Evolutionary conservation across 2,329 filamentous ascomycete genomes (phyloP).

Genomic region (Phialemoniopsis sp.): DNA sequence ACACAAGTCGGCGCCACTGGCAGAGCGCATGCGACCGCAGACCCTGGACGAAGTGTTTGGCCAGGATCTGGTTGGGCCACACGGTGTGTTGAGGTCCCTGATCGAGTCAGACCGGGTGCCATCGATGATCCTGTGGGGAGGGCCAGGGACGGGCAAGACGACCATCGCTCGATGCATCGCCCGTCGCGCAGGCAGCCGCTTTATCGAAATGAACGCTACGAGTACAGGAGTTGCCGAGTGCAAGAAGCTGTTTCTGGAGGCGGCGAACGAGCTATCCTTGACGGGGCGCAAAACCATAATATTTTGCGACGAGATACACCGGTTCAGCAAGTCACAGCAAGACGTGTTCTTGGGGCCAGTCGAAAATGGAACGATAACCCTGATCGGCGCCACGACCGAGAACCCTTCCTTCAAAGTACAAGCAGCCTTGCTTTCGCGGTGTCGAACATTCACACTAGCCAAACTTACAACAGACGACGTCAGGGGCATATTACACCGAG

Average conservation of each 20-base stretch:
- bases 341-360: conserved; percentile 93
- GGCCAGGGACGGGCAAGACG: conserved; percentile 78
- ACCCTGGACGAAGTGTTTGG: conserved; percentile 84
- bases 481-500: conserved; percentile 69
- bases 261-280: conserved; percentile 71
- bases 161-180: conserved; percentile 92
- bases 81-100: conserved; percentile 79
- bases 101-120: conserved; percentile 85
- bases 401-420: conserved; percentile 95
- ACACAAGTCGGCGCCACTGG: conserved; percentile 73
- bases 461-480: conserved; percentile 72
- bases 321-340: conserved; percentile 88
- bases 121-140: conserved; percentile 93
- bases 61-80: conserved; percentile 82
- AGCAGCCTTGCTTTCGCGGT: conserved; percentile 80
- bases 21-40: conserved; percentile 87
- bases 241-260: conserved; percentile 87
- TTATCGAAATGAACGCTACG: conserved; percentile 95
- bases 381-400: conserved; percentile 95
- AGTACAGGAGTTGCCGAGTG: conserved; percentile 83
- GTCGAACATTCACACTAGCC: conserved; percentile 82
- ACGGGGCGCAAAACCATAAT: conserved; percentile 91
- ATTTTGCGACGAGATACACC: conserved; percentile 95
- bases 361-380: conserved; percentile 82
- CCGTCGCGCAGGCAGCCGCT: conserved; percentile 74